phyloP scores from a whole-genome alignment of 306 rosid genomes.

The Carpinus viminea region DNA sequence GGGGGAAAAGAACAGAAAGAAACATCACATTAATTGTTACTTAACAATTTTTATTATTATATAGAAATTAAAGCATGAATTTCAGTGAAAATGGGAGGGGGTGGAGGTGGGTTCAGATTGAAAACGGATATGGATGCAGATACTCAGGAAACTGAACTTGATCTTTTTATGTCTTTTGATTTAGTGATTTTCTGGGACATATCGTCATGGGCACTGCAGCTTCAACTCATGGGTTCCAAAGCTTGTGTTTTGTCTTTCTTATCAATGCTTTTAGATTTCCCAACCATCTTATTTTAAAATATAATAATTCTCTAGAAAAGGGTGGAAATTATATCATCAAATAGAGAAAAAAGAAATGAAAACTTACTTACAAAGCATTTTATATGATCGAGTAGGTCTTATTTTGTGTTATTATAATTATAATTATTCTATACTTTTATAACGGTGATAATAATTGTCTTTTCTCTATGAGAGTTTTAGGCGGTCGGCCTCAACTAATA shows the following conservation, averaged over 20 bases:
- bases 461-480: too few species aligned
- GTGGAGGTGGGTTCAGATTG: conserved; percentile 31
- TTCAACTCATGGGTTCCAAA: conserved; percentile 52
- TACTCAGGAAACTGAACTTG: conserved; percentile 44
- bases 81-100: conserved; percentile 47
- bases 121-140: conserved; percentile 47
- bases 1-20: background rate
- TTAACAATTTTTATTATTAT: background rate
- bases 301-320: too few species aligned
- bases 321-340: too few species aligned
- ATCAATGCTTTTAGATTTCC: conserved; percentile 1
- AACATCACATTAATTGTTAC: background rate
- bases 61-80: conserved; percentile 31
- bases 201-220: conserved; percentile 52
- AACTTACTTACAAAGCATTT: too few species aligned
- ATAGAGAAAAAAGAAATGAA: too few species aligned
- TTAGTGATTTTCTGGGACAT: conserved; percentile 48
- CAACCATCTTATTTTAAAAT: background rate
- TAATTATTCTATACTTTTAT: too few species aligned
- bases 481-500: too few species aligned
- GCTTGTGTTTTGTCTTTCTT: conserved; percentile 20
- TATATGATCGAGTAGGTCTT: too few species aligned
- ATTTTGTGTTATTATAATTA: too few species aligned
- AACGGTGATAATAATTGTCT: too few species aligned
- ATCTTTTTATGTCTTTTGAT: conserved; percentile 42